Conservation (phyloP, 257 asterid genomes). For the Coffea canephora region DNA sequence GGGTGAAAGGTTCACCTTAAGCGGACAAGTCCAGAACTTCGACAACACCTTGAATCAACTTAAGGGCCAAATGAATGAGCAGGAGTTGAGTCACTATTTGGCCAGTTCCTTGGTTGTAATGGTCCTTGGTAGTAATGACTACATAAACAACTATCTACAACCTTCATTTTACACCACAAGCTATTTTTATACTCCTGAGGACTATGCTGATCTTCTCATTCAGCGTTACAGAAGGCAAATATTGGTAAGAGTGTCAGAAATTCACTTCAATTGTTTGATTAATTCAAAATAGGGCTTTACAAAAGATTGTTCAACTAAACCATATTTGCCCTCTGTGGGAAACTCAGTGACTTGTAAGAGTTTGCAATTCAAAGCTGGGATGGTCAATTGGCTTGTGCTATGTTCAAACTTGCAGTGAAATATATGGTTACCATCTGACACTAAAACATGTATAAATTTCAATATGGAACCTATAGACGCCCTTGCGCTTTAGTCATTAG, state of each 20-base stretch:
- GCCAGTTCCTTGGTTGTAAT: constrained; percentile 48
- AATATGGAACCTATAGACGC: too few relatives aligned
- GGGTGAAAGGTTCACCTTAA: constrained; percentile 71
- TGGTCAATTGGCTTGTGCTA: too few relatives aligned
- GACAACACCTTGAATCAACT: constrained; percentile 41
- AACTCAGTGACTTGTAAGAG: too few relatives aligned
- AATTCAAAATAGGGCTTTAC: background rate
- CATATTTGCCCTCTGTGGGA: too few relatives aligned
- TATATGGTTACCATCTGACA: too few relatives aligned
- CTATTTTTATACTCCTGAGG: constrained; percentile 44
- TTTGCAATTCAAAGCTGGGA: too few relatives aligned
- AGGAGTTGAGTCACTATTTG: constrained; percentile 38
- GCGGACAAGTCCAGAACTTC: constrained; percentile 47
- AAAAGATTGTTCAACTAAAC: too few relatives aligned
- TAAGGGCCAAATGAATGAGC: constrained; percentile 33
- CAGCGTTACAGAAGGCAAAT: constrained; percentile 47
- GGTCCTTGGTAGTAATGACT: constrained; percentile 70
- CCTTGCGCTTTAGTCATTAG: too few relatives aligned
- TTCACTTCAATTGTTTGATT: background rate
- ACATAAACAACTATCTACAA: constrained; percentile 59
- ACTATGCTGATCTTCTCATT: constrained; percentile 60
- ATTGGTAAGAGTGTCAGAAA: constrained; percentile 26
- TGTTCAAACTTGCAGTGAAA: too few relatives aligned
- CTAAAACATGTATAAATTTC: too few relatives aligned
- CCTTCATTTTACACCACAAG: constrained; percentile 53